Evolutionary conservation across 78 protist species (phyloP).

Genomic region (Dictyostelium purpureum): DNA sequence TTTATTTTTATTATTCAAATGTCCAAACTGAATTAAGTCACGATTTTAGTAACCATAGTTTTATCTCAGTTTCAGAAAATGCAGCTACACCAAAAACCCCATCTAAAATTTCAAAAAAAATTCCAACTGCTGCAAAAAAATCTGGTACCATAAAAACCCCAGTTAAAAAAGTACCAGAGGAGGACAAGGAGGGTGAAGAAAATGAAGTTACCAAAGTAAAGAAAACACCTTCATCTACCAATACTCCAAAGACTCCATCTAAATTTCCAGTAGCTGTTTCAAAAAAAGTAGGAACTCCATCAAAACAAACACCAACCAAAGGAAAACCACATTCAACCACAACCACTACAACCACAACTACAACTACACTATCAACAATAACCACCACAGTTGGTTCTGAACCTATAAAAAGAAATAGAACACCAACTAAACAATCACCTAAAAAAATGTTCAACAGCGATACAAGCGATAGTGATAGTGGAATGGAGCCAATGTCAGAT

Average conservation of each 20-base stretch:
- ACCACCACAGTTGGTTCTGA: not conserved
- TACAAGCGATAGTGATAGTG: not conserved
- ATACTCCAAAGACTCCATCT: not conserved
- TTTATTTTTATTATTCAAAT: not conserved
- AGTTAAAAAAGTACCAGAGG: too few species aligned
- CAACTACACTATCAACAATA: not conserved
- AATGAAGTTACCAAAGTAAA: not conserved
- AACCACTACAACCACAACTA: not conserved
- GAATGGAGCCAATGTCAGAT: not conserved
- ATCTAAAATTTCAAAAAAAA: not conserved
- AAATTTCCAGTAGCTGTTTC: not conserved
- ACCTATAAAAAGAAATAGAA: not conserved
- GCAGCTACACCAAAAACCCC: not conserved
- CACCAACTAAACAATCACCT: not conserved
- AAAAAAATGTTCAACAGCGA: too few species aligned
- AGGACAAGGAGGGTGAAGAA: too few species aligned
- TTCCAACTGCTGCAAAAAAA: not conserved
- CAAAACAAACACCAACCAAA: not conserved
- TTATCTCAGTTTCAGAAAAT: not conserved
- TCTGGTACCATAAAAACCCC: too few species aligned
- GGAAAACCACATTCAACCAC: not conserved
- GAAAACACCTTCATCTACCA: not conserved
- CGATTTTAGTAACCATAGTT: not conserved
- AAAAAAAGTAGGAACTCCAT: not conserved
- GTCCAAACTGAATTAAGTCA: not conserved